A percentile compares a stretch with the other conserved stretches of the same genome.
Evolutionary conservation across 306 rosid genomes (phyloP).

Genomic region (Urtica urens): DNA sequence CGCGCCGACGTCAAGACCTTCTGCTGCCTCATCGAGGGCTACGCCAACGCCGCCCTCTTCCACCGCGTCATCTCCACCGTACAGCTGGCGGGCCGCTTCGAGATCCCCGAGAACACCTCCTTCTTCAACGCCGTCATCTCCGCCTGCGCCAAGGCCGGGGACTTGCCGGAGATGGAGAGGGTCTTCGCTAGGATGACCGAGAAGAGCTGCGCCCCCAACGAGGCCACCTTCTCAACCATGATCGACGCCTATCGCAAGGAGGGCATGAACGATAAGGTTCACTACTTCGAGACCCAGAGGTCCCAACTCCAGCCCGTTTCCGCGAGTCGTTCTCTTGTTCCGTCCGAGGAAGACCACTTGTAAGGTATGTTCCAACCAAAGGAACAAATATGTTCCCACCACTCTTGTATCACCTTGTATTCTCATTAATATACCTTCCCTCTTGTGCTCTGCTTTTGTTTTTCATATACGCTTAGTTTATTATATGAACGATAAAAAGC

Average conservation of each 20-base stretch:
- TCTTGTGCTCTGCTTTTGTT: no score
- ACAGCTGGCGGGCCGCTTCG: slow-evolving; percentile 66
- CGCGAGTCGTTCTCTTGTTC: no score
- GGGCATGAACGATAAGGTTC: slow-evolving; percentile 84
- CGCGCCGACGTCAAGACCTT: slow-evolving; percentile 85
- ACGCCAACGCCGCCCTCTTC: slow-evolving; percentile 91
- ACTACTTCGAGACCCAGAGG: slow-evolving; percentile 64
- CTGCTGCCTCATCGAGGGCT: slow-evolving; percentile 90
- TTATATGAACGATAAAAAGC: no score
- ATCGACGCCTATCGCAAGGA: slow-evolving; percentile 69
- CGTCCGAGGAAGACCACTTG: no score
- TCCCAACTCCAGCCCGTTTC: slow-evolving; percentile 9
- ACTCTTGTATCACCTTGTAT: no score
- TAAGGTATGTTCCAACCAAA: no score
- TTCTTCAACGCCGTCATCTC: slow-evolving; percentile 68
- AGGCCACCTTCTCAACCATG: slow-evolving; percentile 52
- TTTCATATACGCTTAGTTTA: no score
- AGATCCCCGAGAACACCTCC: slow-evolving; percentile 63
- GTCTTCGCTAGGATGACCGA: slow-evolving; percentile 82
- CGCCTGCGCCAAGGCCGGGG: slow-evolving; percentile 90
- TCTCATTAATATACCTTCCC: no score
- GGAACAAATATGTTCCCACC: no score
- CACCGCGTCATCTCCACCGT: slow-evolving; percentile 76
- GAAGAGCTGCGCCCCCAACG: slow-evolving; percentile 51
- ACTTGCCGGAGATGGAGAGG: slow-evolving; percentile 87